Base-by-base conservation (phyloP, 345 rosid genomes). In the Trapa incisa region DNA sequence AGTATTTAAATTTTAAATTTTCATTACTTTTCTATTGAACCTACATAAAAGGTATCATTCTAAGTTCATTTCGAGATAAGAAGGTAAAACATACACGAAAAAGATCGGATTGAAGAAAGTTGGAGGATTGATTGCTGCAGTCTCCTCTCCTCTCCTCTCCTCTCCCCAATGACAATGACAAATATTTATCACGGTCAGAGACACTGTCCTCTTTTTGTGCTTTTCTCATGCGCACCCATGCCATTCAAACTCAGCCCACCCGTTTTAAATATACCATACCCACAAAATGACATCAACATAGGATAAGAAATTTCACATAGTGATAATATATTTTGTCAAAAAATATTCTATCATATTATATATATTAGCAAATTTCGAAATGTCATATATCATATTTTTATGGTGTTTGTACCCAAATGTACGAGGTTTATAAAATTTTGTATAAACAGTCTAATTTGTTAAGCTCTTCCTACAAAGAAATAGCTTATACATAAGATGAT, bases 171-270 rank as follows among this genome's bases (percentile, higher is more conserved):
- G 67, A n/a, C 37, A 10, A 11, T 37, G 2, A 16, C 7, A 63
- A 58, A 58, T 38, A 58, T 37, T 42, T 63, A 12, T 43, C 52
- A 3, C 29, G 29, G 29, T 22, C 29, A 22, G 29, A 22, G 29
- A 22, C 29, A 22, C 29, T 22, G 29, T 22, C 29, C 29, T 41
- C 67, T 65, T 65, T 65, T 39, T 43, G 39, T 38, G 50, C 67
- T 64, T 22, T 64, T 65, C 67, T 65, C 67, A 42, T 33, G 52
- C 29, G 29, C 67, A 65, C 16, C 67, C 52, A 65, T 65, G 53
- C 29, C 67, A 41, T 41, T 41, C 43, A 4, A 2, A 4, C 43
- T 8, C 0, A 41, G 43, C 43, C 43, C 43, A 41, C n/a, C 37
- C 66, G 17, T 36, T 48, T 17, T 17, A 15, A 2, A 15, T 15